phyloP scores from a whole-genome alignment of 23 red algal species.

The Agarophyton chilense region DNA sequence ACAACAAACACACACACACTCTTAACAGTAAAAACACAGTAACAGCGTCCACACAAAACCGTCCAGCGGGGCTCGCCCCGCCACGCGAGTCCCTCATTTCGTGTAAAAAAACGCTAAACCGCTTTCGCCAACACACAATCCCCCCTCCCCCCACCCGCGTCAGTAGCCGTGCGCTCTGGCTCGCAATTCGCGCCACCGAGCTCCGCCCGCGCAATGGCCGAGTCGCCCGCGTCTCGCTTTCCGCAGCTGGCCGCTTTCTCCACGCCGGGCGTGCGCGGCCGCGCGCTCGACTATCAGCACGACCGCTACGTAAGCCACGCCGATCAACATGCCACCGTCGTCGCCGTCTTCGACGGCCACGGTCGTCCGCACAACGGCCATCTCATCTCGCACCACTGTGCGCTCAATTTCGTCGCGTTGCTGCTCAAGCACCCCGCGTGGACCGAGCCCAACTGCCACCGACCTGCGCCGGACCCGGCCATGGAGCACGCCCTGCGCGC shows the following conservation, averaged over 20 bases:
- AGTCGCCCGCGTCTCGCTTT: too few relatives aligned
- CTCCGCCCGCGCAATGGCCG: too few relatives aligned
- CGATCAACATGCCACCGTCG: slow-evolving; percentile 4
- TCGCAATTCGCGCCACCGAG: too few relatives aligned
- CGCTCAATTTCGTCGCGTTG: not conserved
- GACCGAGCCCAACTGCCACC: not conserved
- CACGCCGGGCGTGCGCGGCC: not conserved
- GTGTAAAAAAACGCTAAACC: too few relatives aligned
- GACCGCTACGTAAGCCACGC: slow-evolving; percentile 14
- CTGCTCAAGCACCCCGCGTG: slow-evolving; percentile 12
- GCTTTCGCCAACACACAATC: too few relatives aligned
- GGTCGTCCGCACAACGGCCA: slow-evolving; percentile 11
- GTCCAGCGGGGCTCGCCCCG: too few relatives aligned
- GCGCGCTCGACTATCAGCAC: slow-evolving; percentile 10
- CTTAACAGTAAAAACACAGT: too few relatives aligned
- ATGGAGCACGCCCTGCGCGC: not conserved
- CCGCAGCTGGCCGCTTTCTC: not conserved
- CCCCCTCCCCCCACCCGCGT: too few relatives aligned
- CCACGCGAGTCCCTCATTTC: too few relatives aligned
- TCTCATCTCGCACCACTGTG: slow-evolving; percentile 39
- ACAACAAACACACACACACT: too few relatives aligned
- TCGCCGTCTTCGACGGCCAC: slow-evolving; percentile 44
- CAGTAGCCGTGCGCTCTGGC: not conserved
- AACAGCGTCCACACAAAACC: too few relatives aligned
- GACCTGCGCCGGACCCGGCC: not conserved